Base-by-base conservation (phyloP, 2,329 filamentous ascomycete species). In the Hypocreales sp. region DNA sequence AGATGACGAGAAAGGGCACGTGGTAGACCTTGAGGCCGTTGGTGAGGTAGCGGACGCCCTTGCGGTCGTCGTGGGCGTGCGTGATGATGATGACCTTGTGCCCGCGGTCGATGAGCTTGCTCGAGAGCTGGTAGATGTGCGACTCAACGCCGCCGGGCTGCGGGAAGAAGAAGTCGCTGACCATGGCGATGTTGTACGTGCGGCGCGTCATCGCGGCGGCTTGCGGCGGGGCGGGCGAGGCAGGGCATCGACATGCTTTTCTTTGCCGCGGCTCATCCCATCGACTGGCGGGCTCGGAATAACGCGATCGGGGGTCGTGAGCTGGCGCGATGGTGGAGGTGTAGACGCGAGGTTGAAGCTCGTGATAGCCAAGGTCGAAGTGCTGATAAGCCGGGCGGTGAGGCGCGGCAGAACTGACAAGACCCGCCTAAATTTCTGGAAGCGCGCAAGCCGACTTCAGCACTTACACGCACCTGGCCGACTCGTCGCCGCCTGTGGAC, bases 91-190 rank as follows among this genome's bases (percentile, higher is more conserved):
- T 82, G 42, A 98, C 87, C 58, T 94, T 94, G 62, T 98, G 90
- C 22, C 90, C 90, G 22, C 90, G 81, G 52, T 98, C 87, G 39
- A 95, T 84, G 40, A 98, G 72, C 67, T 95, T 98, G 31, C 79
- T 82, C 18, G 87, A 90, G 22, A 98, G 65, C 54, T 98, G 90
- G 60, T 98, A 98, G 43, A 98, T 95, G 56, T 98, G 90, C 53
- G 83, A 92, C 60, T 98, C 90, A 38, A 98, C 74, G 42, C 90
- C 90, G 47, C 90, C 86, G 28, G 90, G 87, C 47, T 95, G 87
- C 10, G 90, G 90, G 50, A 92, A 98, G 74, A 98, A 98, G 67
- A 92, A 94, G 64, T 98, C 90, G 68, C 87, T 86, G 52, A 94
- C 81, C 90, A 98, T 98, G 36, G 72, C 72, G 56, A 77, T 77